Percentiles rank a stretch among this genome's conserved stretches.
phyloP scores from a whole-genome alignment of 768 basidiomycete genomes.

The Serendipita vermifera region DNA sequence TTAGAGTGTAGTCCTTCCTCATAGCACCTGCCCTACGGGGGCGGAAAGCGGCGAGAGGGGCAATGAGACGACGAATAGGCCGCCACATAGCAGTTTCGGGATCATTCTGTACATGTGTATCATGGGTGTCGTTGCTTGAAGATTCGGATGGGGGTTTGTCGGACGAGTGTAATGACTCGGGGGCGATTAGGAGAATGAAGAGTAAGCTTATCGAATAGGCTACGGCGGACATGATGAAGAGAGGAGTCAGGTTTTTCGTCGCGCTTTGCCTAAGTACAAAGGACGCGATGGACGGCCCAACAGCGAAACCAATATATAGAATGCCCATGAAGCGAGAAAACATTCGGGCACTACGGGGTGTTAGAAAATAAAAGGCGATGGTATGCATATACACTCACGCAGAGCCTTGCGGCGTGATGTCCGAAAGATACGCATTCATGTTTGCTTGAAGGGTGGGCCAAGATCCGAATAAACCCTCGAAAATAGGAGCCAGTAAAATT shows the following conservation, averaged over 20 bases:
- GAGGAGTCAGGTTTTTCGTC: constrained; percentile 31
- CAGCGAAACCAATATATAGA: constrained; percentile 60
- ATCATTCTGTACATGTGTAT: constrained; percentile 16
- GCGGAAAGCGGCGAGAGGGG: constrained; percentile 8
- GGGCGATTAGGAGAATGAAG: constrained; percentile 43
- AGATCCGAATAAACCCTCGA: constrained; percentile 73
- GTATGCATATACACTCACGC: constrained; percentile 17
- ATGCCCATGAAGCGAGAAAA: constrained; percentile 55
- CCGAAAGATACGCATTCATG: constrained; percentile 55
- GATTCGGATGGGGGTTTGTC: background rate
- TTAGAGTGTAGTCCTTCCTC: constrained; percentile 61
- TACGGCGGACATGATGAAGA: constrained; percentile 41
- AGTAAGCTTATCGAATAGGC: constrained; percentile 38
- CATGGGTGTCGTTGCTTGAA: constrained; percentile 15
- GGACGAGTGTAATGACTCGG: constrained; percentile 33
- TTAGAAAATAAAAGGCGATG: background rate
- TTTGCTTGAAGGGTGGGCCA: constrained; percentile 54
- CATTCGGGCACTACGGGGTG: constrained; percentile 35
- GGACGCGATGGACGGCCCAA: constrained; percentile 60
- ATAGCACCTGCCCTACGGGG: constrained; percentile 10
- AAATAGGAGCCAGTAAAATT: constrained; percentile 60
- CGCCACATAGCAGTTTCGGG: constrained; percentile 19
- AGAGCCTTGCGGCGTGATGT: constrained; percentile 73
- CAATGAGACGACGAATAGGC: constrained; percentile 9
- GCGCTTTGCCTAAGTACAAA: constrained; percentile 30